Conservation (phyloP, 2,329 filamentous ascomycete species). For the Cordyceps cateniannulata region DNA sequence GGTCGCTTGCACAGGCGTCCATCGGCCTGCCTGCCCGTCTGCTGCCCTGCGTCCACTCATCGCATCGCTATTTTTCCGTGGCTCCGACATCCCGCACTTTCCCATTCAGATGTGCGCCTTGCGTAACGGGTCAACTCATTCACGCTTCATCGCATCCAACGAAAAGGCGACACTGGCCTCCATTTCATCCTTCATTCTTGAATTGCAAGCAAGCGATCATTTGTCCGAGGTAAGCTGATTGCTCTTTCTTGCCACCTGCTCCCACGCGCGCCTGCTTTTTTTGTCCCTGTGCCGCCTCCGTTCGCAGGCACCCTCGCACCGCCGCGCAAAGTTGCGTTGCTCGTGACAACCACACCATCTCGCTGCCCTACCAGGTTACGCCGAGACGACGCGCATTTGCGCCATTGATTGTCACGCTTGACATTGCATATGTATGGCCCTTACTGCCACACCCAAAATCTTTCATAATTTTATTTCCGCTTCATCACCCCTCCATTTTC, state of each 20-base stretch:
- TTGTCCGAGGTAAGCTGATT: slow-evolving; percentile 27
- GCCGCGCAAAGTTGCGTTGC: slow-evolving; percentile 20
- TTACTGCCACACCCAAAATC: neutral
- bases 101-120: neutral
- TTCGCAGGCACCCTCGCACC: slow-evolving; percentile 13
- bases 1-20: neutral
- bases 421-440: neutral
- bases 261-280: neutral
- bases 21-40: neutral
- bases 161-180: neutral
- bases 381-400: neutral
- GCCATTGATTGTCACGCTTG: neutral
- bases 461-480: neutral
- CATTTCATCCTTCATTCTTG: neutral
- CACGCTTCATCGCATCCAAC: slow-evolving; percentile 17
- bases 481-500: neutral
- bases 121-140: neutral
- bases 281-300: slow-evolving; percentile 14
- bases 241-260: slow-evolving; percentile 14
- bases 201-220: neutral
- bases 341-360: slow-evolving; percentile 21
- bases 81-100: slow-evolving; percentile 5
- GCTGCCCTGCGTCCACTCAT: neutral
- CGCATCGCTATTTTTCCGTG: slow-evolving; percentile 7
- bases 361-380: neutral